Base-by-base conservation (phyloP, 441 rosid species). In the Cnidoscolus chayamansa region DNA sequence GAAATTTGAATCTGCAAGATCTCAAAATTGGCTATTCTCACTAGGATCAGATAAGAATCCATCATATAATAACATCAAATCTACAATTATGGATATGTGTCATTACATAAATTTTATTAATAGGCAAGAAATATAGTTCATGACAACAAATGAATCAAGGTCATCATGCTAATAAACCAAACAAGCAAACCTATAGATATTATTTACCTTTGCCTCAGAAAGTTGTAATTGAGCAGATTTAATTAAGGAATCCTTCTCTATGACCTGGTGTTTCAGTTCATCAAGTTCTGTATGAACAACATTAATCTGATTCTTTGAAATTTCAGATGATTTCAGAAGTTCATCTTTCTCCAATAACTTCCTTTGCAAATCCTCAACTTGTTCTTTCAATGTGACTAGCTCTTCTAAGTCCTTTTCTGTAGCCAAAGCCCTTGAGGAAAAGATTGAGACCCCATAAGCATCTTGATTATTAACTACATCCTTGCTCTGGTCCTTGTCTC, bases 311-410 rank as follows among this genome's bases (percentile, higher is more conserved):
- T 77, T 80, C 75, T 81, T 84, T 61, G 86, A 81, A 61, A 76
- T 64, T 74, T 90, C 97, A 37, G 82, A 80, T 8, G 91, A 85
- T 81, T 86, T 92, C 77, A 92, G 79, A 71, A 90, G 84, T 63
- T 94, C 97, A 71, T 94, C 99, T 81, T 89, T 94, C 79, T 90
- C 97, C 5, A 76, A 50, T 65, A 94, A 66, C 83, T 87, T 88
- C 69, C 73, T 78, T 64, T 89, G 92, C 78, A 94, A 80, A 67
- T 88, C 96, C 72, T 82, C 90, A 79, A 92, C 81, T 80, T 94
- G 89, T 71, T 84, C 94, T 72, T 86, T 85, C 72, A 94, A 78
- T 53, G 76, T 78, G 64, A 66, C 75, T 56, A 89, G 77, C 83
- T 92, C 97, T 70, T 89, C 93, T 15, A 77, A 77, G 69, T 87